A percentile compares a stretch with the other conserved stretches of the same genome.
These are phyloP conservation scores for Asterella californica DNA, from an alignment of 225 moss, liverwort and hornwort genomes.

Conservation along the genomic window DNA sequence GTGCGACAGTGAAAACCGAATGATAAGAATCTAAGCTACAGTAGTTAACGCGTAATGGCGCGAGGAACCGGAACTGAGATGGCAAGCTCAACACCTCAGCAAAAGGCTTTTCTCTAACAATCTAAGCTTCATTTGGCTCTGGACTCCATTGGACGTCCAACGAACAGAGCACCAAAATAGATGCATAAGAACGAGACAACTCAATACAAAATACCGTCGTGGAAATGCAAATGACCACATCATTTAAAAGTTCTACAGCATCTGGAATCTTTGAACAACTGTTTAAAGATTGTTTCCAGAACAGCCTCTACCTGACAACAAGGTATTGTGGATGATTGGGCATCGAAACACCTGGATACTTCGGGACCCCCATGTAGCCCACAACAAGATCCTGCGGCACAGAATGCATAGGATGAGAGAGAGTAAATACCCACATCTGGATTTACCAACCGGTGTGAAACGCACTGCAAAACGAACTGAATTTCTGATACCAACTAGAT, in stretches of 20 bases:
- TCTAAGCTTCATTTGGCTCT: too few species aligned
- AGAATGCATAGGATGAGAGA: neutral
- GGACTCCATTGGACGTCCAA: neutral
- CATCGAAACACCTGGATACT: constrained; percentile 89
- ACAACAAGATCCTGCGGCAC: constrained; percentile 81
- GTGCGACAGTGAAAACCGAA: too few species aligned
- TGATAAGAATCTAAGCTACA: too few species aligned
- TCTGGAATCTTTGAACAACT: neutral
- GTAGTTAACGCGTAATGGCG: too few species aligned
- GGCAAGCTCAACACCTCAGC: too few species aligned
- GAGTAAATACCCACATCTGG: neutral
- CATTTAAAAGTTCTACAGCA: neutral
- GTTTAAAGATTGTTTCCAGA: neutral
- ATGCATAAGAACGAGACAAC: neutral
- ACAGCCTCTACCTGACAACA: constrained; percentile 63
- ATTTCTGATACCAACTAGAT: neutral
- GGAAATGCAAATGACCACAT: neutral
- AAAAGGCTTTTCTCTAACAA: too few species aligned
- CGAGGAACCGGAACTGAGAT: too few species aligned
- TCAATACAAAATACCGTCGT: too few species aligned
- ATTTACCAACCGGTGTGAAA: neutral
- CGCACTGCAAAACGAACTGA: neutral
- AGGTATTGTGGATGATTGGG: constrained; percentile 96
- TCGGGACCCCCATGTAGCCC: constrained; percentile 99
- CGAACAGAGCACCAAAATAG: neutral